Evolutionary conservation across 768 basidiomycete genomes (phyloP).

Genomic region (Calocybe indica): DNA sequence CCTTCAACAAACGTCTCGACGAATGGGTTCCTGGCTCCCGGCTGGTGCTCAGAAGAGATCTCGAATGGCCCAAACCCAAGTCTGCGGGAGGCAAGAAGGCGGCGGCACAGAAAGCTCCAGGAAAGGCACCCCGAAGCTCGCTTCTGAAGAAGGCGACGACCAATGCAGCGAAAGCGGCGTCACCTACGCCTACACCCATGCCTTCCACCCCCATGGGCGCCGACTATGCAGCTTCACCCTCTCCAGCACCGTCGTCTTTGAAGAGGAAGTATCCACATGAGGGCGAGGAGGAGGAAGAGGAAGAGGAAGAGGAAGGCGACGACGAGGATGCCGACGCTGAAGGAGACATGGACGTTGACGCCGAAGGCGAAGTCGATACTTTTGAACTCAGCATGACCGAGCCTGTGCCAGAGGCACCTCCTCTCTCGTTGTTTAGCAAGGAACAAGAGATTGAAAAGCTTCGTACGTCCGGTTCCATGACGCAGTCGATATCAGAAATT

Average conservation of each 20-base stretch:
- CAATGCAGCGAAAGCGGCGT: constrained; percentile 55
- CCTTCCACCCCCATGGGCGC: constrained; percentile 13
- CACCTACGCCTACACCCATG: constrained; percentile 45
- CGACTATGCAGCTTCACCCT: constrained; percentile 44
- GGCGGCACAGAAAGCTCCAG: constrained; percentile 46
- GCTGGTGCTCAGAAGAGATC: constrained; percentile 75
- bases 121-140: constrained; percentile 52
- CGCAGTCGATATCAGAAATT: constrained; percentile 96
- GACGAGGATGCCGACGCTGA: constrained; percentile 53
- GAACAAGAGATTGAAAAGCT: constrained; percentile 99
- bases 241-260: constrained; percentile 45
- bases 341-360: constrained; percentile 71
- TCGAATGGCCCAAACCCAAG: constrained; percentile 96
- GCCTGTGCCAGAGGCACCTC: constrained; percentile 44
- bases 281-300: constrained; percentile 62
- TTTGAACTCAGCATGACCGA: constrained; percentile 57
- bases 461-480: constrained; percentile 97
- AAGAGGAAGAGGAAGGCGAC: constrained; percentile 52
- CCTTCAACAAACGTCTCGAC: constrained; percentile 98
- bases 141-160: constrained; percentile 66
- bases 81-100: constrained; percentile 51
- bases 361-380: constrained; percentile 67
- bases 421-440: constrained; percentile 77
- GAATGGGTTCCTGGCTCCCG: constrained; percentile 93
- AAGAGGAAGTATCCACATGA: constrained; percentile 69